Base-by-base conservation (phyloP, 768 basidiomycete species). In the Trametes elegans region DNA sequence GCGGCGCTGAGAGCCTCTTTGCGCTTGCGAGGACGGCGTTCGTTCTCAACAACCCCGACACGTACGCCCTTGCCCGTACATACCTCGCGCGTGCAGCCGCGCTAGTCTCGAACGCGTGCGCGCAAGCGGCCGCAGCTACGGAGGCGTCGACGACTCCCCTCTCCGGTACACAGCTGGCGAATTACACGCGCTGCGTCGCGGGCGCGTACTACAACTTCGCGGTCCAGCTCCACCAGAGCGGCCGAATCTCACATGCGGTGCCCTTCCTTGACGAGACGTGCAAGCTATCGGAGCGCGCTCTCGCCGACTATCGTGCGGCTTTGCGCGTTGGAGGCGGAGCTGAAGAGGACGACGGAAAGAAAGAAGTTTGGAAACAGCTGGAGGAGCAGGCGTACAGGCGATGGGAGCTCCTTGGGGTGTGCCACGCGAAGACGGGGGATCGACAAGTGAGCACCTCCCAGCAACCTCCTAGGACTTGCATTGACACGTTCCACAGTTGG, bases 321-420 rank as follows among this genome's bases (percentile, higher is more conserved):
- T 19, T 45, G 40, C 14, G 27, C 14, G 14, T 14, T n/a, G 41
- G 10, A 1, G 45, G 27, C 4, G 41, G 21, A 3, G 57, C 29
- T 49, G 53, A 46, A 35, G 56, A 49, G 11, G 58, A 58, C 23
- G 67, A 64, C 10, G 64, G 49, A 8, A 70, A 67, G 42, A 68
- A 64, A 27, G 81, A 74, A 27, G 66, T 67, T 0, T 88, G 86
- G 84, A 72, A 52, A 39, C 79, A 81, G 58, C 73, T 90, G 1
- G 78, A 82, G 53, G 82, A 84, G 28, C 84, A 87, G 57, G 61
- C 93, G 24, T 80, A 79, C 59, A 77, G 85, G 19, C 73, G 93
- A 41, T 95, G 86, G 80, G 92, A 97, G 70, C 68, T 96, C 27
- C 73, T 95, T 23, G 93, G 81, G 0, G 82, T 87, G 4, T 93